These are phyloP conservation scores for Earliella scabrosa DNA, from an alignment of 1,284 basidiomycete genomes.

Conservation along the genomic window DNA sequence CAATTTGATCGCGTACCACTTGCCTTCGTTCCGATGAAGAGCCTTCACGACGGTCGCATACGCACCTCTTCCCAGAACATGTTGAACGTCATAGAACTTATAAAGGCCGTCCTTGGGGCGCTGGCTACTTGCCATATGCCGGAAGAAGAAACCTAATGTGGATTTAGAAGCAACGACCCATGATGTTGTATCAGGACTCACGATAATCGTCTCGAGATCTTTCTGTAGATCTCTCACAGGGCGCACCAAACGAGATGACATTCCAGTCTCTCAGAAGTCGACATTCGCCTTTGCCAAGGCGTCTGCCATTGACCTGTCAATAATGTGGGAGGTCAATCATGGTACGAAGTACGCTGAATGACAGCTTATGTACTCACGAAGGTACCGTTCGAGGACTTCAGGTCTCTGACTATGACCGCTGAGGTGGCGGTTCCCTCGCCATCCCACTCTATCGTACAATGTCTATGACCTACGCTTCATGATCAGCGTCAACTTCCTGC, in stretches of 20 bases:
- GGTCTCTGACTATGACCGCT: conserved; percentile 68
- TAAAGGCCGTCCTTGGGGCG: conserved; percentile 54
- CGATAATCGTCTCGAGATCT: not conserved
- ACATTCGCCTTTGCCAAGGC: conserved; percentile 37
- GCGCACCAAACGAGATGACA: not conserved
- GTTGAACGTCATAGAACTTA: conserved; percentile 64
- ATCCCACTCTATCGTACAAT: conserved; percentile 69
- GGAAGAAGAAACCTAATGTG: conserved; percentile 52
- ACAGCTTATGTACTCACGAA: conserved; percentile 55
- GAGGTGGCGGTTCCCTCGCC: conserved; percentile 52
- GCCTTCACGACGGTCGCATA: conserved; percentile 81
- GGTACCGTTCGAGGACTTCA: conserved; percentile 79
- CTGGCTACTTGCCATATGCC: conserved; percentile 48
- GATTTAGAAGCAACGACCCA: not conserved
- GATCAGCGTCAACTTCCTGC: not conserved
- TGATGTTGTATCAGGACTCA: not conserved
- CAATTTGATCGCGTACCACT: conserved; percentile 77
- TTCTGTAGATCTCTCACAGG: not conserved
- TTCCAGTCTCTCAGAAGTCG: not conserved
- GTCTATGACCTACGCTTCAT: conserved; percentile 56
- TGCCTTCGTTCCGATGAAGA: conserved; percentile 56
- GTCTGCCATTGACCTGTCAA: conserved; percentile 64
- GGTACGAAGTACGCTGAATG: not conserved
- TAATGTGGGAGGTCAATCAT: too few relatives aligned
- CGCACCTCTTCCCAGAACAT: conserved; percentile 76